Evolutionary conservation across 257 asterid species (phyloP).

Genomic region (Perilla frutescens): DNA sequence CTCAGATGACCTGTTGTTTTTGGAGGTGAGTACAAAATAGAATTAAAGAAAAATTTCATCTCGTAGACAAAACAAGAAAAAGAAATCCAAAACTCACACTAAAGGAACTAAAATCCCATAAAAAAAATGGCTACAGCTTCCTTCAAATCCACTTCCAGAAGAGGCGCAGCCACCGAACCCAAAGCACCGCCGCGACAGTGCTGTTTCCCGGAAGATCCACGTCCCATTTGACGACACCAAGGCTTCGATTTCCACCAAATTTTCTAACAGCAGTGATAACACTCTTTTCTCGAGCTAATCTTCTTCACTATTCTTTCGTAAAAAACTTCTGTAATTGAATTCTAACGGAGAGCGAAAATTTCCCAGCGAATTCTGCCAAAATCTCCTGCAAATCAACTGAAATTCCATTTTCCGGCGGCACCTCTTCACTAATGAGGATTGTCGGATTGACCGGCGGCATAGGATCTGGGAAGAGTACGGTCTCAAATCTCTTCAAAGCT

Average conservation of each 20-base stretch:
- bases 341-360: not conserved
- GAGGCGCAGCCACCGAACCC: slow-evolving; percentile 54
- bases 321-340: no score
- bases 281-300: slow-evolving; percentile 69
- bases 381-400: slow-evolving; percentile 26
- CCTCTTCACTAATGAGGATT: slow-evolving; percentile 57
- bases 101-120: not conserved
- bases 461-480: slow-evolving; percentile 87
- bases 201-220: slow-evolving; percentile 54
- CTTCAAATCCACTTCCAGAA: slow-evolving; percentile 71
- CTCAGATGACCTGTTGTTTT: no score
- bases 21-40: no score
- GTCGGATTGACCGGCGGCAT: slow-evolving; percentile 92
- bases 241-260: slow-evolving; percentile 47
- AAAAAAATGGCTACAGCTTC: slow-evolving; percentile 63
- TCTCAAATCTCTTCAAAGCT: slow-evolving; percentile 77
- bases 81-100: slow-evolving; percentile 12
- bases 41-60: no score
- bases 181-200: slow-evolving; percentile 59
- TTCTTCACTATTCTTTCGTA: slow-evolving; percentile 4
- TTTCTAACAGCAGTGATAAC: slow-evolving; percentile 72
- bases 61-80: not conserved
- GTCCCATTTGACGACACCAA: slow-evolving; percentile 35
- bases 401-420: slow-evolving; percentile 28
- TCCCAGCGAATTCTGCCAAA: not conserved